Base-by-base conservation (phyloP, 2,329 filamentous ascomycete genomes). In the Plenodomus biglobosus region DNA sequence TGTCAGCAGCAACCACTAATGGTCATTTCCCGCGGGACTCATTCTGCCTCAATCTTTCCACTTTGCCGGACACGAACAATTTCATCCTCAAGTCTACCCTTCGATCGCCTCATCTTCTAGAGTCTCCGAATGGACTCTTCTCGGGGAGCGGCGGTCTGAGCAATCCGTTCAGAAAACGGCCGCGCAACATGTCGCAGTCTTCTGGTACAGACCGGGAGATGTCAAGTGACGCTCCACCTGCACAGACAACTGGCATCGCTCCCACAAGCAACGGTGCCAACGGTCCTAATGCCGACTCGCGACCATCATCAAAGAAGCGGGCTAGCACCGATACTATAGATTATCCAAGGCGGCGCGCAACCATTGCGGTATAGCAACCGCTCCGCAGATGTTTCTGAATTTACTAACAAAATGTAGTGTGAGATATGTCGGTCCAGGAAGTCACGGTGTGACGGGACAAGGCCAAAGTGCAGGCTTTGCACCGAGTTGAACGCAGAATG, bases 381-480 rank as follows among this genome's bases (percentile, higher is more conserved):
- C 42, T 53, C 30, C 30, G 24, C 3, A 19, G 16, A 21, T 19
- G 2, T 11, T 37, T 17, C 35, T 34, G 5, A 10, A 24, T 22
- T 37, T 37, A 58, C 68, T 72, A 53, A 71, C 64, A 15, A 18
- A n/a, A 40, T 45, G 13, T 52, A 90, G 87, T 92, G 88, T 71
- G 87, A 92, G 67, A 87, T 91, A 48, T 91, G 88, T 66, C 85
- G 88, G 16, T 89, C 88, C 30, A 81, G 88, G 59, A 92, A 92
- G 67, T 90, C 87, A 50, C 81, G 87, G 53, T 91, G 88, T 70
- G 87, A 91, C 68, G 88, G 88, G 44, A 86, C 81, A 8, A 85
- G 89, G 59, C 89, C 89, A 38, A 92, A 91, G 71, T 94, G 89
- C 75, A 87, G 90, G 70, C 83, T 94, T 30, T 94, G 89, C 73